These are phyloP conservation scores for Debaryomycetaceae sp. DNA, from an alignment of 1,139 yeast species.

Conservation along the genomic window DNA sequence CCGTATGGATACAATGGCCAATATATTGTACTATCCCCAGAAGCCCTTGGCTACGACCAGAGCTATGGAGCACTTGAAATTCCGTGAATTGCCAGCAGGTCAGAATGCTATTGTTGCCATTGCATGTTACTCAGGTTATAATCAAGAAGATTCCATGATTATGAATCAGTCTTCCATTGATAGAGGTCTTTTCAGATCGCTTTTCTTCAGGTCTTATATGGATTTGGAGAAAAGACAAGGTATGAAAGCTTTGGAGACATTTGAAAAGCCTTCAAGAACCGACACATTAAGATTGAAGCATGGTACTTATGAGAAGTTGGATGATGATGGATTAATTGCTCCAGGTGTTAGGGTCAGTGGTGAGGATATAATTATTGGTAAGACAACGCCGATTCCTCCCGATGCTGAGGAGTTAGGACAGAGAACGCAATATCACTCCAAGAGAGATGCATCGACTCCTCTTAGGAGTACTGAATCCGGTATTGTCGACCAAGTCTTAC, in stretches of 20 bases:
- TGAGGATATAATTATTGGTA: conserved; percentile 97
- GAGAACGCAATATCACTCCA: conserved; percentile 95
- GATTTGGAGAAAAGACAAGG: conserved; percentile 98
- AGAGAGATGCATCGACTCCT: conserved; percentile 98
- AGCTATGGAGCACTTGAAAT: conserved; percentile 95
- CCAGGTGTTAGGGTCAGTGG: conserved; percentile 99
- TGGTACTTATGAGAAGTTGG: conserved; percentile 96
- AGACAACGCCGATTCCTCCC: conserved; percentile 97
- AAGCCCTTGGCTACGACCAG: conserved; percentile 99
- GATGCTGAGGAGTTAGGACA: conserved; percentile 98
- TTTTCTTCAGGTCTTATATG: conserved; percentile 96
- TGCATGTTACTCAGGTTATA: conserved; percentile 96
- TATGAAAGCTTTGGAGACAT: conserved; percentile 94
- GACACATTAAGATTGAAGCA: conserved; percentile 94
- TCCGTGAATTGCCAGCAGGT: conserved; percentile 98
- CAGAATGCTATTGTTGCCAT: conserved; percentile 98
- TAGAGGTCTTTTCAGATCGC: conserved; percentile 91
- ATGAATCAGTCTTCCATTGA: conserved; percentile 98
- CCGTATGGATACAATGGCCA: conserved; percentile 99
- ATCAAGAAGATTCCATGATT: conserved; percentile 99
- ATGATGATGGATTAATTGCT: conserved; percentile 95
- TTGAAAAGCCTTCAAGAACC: conserved; percentile 92
- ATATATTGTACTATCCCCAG: conserved; percentile 94
- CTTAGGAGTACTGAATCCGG: conserved; percentile 96
- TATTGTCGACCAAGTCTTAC: conserved; percentile 94